Evolutionary conservation across 2,329 filamentous ascomycete genomes (phyloP).

Genomic region (Fusarium sp.): DNA sequence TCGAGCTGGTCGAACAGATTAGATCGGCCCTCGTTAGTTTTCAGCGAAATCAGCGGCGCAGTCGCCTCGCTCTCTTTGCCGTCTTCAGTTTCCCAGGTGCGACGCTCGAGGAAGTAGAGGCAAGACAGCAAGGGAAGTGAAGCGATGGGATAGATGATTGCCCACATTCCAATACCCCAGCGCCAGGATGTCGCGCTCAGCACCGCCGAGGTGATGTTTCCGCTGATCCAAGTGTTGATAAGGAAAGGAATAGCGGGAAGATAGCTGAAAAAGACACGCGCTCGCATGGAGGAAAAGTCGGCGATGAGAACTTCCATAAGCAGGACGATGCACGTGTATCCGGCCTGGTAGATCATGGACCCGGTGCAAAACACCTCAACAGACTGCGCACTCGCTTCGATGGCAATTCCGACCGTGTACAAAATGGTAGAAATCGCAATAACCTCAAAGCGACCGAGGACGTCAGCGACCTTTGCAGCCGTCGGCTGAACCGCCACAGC

Average conservation of each 20-base stretch:
- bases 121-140: conserved; percentile 65
- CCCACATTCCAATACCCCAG: conserved; percentile 75
- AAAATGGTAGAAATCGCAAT: conserved; percentile 67
- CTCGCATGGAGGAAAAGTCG: conserved; percentile 69
- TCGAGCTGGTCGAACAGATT: conserved; percentile 70
- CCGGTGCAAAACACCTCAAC: conserved; percentile 65
- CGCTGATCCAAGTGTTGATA: conserved; percentile 73
- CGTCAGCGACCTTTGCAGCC: conserved; percentile 71
- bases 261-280: conserved; percentile 71
- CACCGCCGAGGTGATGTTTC: conserved; percentile 65
- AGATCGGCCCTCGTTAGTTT: conserved; percentile 47
- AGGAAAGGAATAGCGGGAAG: conserved; percentile 70
- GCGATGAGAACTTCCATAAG: conserved; percentile 71
- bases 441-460: conserved; percentile 72
- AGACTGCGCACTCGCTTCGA: conserved; percentile 63
- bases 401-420: conserved; percentile 65
- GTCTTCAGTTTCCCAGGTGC: conserved; percentile 11
- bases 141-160: conserved; percentile 69
- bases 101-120: conserved; percentile 49
- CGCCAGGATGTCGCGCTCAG: conserved; percentile 64
- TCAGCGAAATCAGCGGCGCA: neutral
- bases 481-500: conserved; percentile 69
- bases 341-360: conserved; percentile 67
- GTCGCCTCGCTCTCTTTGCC: conserved; percentile 14
- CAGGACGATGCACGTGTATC: conserved; percentile 68